Conservation (phyloP, 139 green algal genomes). For the Volvox africanus region DNA sequence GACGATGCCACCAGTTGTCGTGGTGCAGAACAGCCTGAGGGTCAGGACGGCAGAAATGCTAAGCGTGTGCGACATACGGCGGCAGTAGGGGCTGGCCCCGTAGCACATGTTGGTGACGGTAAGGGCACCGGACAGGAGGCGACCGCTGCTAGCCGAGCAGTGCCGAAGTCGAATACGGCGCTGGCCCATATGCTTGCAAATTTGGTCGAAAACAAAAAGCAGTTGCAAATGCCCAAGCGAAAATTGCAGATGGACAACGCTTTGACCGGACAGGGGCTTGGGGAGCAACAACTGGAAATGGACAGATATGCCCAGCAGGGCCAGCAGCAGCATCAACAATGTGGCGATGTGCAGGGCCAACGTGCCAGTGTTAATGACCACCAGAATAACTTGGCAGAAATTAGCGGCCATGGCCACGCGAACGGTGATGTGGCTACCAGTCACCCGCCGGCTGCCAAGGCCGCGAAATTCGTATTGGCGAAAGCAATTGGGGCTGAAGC, state of each 20-base stretch:
- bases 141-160: not conserved
- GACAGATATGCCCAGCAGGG: not conserved
- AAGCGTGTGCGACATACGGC: not conserved
- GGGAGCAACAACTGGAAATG: not conserved
- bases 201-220: not conserved
- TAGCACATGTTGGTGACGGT: not conserved
- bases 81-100: not conserved
- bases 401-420: too few relatives aligned
- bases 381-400: too few relatives aligned
- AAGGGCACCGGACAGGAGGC: not conserved
- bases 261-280: not conserved
- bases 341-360: not conserved
- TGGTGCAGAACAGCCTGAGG: not conserved
- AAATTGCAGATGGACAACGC: not conserved
- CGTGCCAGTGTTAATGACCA: too few relatives aligned
- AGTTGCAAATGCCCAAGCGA: not conserved
- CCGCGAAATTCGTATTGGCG: too few relatives aligned
- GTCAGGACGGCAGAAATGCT: not conserved
- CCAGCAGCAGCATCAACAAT: not conserved
- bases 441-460: too few relatives aligned
- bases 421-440: too few relatives aligned
- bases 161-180: not conserved
- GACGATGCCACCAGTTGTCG: not conserved
- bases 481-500: too few relatives aligned
- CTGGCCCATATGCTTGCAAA: conserved; percentile 21